Conservation (phyloP, 331 rosid genomes). For the Cydonia oblonga region DNA sequence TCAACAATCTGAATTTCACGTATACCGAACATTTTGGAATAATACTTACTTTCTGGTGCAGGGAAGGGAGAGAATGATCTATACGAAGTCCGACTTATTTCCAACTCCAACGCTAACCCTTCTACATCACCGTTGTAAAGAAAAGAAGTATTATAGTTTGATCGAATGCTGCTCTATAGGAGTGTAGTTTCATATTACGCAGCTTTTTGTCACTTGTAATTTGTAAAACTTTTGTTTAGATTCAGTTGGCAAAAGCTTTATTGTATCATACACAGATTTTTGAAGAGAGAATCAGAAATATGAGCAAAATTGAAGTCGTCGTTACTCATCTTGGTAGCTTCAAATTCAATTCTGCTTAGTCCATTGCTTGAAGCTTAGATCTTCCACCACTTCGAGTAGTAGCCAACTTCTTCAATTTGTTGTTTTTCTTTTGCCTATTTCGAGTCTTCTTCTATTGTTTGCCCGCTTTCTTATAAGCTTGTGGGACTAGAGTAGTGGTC, state of each 20-base stretch:
- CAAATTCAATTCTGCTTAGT: background rate
- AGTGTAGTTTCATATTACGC: background rate
- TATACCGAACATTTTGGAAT: too few relatives aligned
- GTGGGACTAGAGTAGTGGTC: background rate
- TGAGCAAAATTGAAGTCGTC: background rate
- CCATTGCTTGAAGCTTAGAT: background rate
- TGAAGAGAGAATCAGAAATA: conserved; percentile 12
- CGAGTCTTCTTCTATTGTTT: background rate
- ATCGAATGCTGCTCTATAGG: background rate
- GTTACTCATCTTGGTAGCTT: background rate
- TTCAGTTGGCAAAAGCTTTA: conserved; percentile 7
- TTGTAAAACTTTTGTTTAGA: conserved; percentile 17
- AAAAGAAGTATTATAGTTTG: conserved; percentile 3
- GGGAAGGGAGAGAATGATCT: conserved; percentile 56
- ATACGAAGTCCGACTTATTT: conserved; percentile 72
- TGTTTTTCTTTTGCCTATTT: background rate
- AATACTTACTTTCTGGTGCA: conserved; percentile 24
- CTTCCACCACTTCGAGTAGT: background rate
- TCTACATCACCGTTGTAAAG: conserved; percentile 17
- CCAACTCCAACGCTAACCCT: conserved; percentile 46
- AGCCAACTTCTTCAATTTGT: background rate
- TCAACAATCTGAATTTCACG: background rate
- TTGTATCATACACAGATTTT: conserved; percentile 16
- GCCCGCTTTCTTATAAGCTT: too few relatives aligned
- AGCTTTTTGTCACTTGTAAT: conserved; percentile 3